Percentiles rank a stretch among this genome's conserved stretches.
These are phyloP conservation scores for Cryphonectria nitschkei DNA, from an alignment of 2,329 filamentous ascomycete genomes.

Conservation along the genomic window DNA sequence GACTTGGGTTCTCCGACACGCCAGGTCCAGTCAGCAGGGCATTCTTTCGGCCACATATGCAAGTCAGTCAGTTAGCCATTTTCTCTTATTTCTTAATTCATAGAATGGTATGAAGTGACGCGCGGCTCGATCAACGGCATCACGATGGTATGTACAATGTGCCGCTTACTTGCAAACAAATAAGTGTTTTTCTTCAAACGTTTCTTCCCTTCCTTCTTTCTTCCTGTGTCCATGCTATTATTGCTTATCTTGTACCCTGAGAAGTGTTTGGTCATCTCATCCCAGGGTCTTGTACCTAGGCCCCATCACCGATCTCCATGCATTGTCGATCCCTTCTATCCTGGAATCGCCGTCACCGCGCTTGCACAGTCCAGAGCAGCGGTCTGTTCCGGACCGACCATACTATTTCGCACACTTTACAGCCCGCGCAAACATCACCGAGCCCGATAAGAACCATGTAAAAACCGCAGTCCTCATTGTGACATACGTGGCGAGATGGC, in stretches of 20 bases:
- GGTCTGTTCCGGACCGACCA: background rate
- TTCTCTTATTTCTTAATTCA: background rate
- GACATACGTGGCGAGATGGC: too few relatives aligned
- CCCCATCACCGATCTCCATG: background rate
- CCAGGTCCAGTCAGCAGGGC: background rate
- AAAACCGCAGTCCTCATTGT: too few relatives aligned
- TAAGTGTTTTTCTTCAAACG: too few relatives aligned
- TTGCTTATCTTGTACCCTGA: background rate
- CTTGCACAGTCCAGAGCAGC: background rate
- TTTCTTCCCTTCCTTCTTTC: too few relatives aligned
- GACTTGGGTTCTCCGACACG: background rate
- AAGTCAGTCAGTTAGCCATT: background rate
- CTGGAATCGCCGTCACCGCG: background rate
- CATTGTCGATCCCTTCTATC: background rate
- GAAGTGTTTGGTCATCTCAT: too few relatives aligned
- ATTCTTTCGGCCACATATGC: background rate
- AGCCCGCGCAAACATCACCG: too few relatives aligned
- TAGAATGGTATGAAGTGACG: background rate
- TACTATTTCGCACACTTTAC: background rate
- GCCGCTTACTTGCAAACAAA: too few relatives aligned
- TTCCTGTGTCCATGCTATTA: too few relatives aligned
- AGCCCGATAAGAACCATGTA: background rate
- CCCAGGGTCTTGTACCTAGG: background rate
- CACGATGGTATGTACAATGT: background rate
- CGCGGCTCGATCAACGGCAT: background rate